A percentile compares a stretch with the other conserved stretches of the same genome.
Evolutionary conservation across 169 alveolate genomes (phyloP).

Genomic region (Condylostoma magnum): DNA sequence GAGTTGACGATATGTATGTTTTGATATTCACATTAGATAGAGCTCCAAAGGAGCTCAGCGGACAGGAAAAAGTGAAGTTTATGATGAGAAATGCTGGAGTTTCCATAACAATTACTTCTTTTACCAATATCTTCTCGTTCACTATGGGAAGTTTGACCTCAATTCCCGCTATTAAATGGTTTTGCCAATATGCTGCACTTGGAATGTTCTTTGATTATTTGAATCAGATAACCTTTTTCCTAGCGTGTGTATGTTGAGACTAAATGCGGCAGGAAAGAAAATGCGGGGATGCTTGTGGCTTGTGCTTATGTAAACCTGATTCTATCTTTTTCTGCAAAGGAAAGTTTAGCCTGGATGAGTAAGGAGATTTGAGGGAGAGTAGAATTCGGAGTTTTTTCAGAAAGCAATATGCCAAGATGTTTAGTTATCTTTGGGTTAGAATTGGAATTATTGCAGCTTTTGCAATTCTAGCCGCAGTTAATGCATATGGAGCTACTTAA

Average conservation of each 20-base stretch:
- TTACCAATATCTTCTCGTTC: constrained; percentile 19
- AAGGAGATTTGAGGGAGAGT: neutral
- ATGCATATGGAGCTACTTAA: neutral
- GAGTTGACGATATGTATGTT: constrained; percentile 34
- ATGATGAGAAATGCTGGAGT: constrained; percentile 14
- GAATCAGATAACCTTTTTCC: neutral
- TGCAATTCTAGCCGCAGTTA: neutral
- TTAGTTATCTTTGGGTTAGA: neutral
- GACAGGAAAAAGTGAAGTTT: neutral
- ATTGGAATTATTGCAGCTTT: neutral
- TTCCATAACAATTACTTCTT: constrained; percentile 24
- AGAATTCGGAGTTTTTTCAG: neutral
- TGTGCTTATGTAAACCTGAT: neutral
- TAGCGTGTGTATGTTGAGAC: neutral
- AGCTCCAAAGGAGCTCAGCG: neutral
- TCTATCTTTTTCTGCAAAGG: constrained; percentile 5
- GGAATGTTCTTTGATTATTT: constrained; percentile 18
- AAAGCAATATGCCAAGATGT: constrained; percentile 3
- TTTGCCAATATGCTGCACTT: neutral
- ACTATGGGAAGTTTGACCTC: neutral
- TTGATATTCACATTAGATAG: neutral
- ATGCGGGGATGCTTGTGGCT: constrained; percentile 18
- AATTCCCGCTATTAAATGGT: constrained; percentile 21
- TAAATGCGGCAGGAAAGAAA: neutral
- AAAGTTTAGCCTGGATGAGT: neutral